Conservation (phyloP, 1,139 yeast species). For the Petasospora rhodanensis region DNA sequence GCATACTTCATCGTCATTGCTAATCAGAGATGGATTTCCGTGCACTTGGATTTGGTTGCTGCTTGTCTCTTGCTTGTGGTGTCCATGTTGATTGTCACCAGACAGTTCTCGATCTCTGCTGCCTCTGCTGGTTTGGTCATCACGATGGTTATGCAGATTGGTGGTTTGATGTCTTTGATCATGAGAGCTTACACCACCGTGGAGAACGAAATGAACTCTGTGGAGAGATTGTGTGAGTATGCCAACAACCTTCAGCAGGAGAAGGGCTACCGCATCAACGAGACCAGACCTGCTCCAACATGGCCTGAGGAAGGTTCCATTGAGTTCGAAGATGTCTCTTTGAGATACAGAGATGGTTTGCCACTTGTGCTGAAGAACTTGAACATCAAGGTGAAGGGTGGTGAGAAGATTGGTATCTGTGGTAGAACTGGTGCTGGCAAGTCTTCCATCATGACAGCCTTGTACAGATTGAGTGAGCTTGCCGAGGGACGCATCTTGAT, state of each 20-base stretch:
- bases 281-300: conserved; percentile 45
- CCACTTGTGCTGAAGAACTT: conserved; percentile 68
- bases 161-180: conserved; percentile 43
- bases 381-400: conserved; percentile 25
- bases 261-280: conserved; percentile 43
- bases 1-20: conserved; percentile 49
- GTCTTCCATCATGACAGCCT: conserved; percentile 54
- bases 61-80: conserved; percentile 39
- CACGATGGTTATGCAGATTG: conserved; percentile 50
- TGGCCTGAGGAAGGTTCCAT: conserved; percentile 66
- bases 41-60: conserved; percentile 44
- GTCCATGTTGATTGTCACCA: conserved; percentile 54
- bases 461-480: conserved; percentile 48
- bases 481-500: conserved; percentile 40
- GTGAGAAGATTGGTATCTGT: conserved; percentile 54
- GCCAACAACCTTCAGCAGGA: conserved; percentile 64
- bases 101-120: conserved; percentile 56
- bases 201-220: conserved; percentile 79
- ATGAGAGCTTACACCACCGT: conserved; percentile 52
- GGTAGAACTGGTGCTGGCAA: conserved; percentile 69
- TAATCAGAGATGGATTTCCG: conserved; percentile 58
- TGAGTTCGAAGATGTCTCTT: conserved; percentile 48
- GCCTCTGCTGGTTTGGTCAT: conserved; percentile 69
- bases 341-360: conserved; percentile 72
- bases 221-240: conserved; percentile 68